Conservation (phyloP, 202 grass and related monocot genomes). For the Zizania palustris region DNA sequence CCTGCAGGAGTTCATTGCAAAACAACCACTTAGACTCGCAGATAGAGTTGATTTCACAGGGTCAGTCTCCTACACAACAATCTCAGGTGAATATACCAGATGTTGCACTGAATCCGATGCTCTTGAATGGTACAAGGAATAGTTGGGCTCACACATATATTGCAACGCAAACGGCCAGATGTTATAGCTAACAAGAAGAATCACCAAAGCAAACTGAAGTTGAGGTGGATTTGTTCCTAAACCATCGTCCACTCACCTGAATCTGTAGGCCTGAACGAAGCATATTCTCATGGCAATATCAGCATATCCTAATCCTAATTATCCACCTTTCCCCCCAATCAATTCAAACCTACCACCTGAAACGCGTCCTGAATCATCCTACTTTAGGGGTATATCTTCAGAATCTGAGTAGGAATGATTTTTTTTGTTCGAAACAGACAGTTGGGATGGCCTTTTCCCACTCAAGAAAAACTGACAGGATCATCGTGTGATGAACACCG, state of each 20-base stretch:
- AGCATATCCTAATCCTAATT: not conserved
- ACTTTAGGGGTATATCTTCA: not conserved
- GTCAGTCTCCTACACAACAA: slow-evolving; percentile 3
- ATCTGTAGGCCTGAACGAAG: not conserved
- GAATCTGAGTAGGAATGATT: not conserved
- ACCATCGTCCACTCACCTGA: not conserved
- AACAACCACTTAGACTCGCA: not conserved
- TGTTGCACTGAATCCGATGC: not conserved
- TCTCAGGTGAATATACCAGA: not conserved
- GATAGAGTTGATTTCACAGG: not conserved
- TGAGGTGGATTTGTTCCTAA: not conserved
- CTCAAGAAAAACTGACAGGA: not conserved
- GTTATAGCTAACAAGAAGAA: not conserved
- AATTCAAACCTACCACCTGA: slow-evolving; percentile 3
- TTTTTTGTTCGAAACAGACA: no score
- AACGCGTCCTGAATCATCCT: not conserved
- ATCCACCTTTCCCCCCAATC: slow-evolving; percentile 7
- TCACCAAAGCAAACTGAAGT: not conserved
- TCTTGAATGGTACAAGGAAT: not conserved
- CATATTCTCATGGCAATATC: not conserved
- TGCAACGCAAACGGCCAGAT: not conserved
- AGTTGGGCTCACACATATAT: not conserved
- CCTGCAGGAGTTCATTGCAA: slow-evolving; percentile 12
- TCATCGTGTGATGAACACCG: not conserved
- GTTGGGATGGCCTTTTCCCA: not conserved